Evolutionary conservation across 148 eudicot species (phyloP).

Genomic region (Rhododendron ovatum): DNA sequence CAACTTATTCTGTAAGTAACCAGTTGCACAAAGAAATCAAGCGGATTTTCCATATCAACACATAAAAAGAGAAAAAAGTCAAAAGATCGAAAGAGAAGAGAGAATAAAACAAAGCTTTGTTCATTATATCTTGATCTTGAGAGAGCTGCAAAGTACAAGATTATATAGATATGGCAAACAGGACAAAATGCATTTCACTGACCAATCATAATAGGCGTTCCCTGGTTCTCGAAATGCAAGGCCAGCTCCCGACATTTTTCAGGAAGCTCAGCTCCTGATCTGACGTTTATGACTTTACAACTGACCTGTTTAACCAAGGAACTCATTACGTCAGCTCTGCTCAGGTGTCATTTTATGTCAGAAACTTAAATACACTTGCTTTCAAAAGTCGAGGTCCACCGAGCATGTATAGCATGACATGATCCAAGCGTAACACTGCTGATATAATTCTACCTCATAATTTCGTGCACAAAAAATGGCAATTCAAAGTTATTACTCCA

Average conservation of each 20-base stretch:
- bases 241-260: conserved; percentile 96
- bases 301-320: conserved; percentile 53
- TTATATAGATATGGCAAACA: background rate
- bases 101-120: background rate
- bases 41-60: background rate
- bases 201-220: conserved; percentile 99
- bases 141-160: background rate
- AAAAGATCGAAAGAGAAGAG: background rate
- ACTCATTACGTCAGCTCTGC: conserved; percentile 8
- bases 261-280: conserved; percentile 97
- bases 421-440: background rate
- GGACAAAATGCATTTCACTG: conserved; percentile 1
- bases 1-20: background rate
- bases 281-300: conserved; percentile 85
- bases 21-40: background rate
- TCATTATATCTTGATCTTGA: background rate
- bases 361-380: background rate
- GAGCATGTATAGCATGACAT: background rate
- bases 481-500: background rate
- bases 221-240: conserved; percentile 94
- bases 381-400: background rate
- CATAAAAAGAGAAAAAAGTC: background rate
- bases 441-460: background rate
- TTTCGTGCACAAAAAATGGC: background rate
- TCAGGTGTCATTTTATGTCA: background rate